phyloP scores from a whole-genome alignment of 2,329 filamentous ascomycete genomes.

The Microascus cirrosus region DNA sequence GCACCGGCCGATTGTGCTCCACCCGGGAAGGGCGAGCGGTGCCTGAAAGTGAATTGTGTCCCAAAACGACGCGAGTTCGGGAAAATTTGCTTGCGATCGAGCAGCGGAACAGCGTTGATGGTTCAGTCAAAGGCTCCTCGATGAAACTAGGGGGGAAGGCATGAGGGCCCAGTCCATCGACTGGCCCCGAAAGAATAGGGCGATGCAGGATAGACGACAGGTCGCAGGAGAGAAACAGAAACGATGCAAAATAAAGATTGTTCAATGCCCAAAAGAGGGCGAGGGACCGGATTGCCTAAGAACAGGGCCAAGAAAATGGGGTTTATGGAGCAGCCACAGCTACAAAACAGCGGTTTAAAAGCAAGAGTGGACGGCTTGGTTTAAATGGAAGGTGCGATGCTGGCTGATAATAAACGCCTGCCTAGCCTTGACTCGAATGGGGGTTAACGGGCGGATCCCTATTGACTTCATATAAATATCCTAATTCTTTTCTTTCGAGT shows the following conservation, averaged over 20 bases:
- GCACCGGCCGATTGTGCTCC: not conserved
- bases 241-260: not conserved
- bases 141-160: not conserved
- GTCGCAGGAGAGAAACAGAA: not conserved
- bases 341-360: no score
- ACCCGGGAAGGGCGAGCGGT: not conserved
- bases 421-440: not conserved
- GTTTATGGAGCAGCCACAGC: not conserved
- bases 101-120: not conserved
- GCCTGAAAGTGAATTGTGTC: not conserved
- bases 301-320: not conserved
- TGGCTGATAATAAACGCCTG: not conserved
- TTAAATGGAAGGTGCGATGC: not conserved
- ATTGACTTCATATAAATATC: not conserved
- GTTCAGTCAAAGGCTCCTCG: not conserved
- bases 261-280: not conserved
- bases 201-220: not conserved
- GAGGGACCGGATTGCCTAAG: not conserved
- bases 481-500: not conserved
- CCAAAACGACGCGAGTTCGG: no score
- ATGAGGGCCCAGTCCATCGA: not conserved
- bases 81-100: no score
- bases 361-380: not conserved
- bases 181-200: not conserved
- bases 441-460: not conserved